Evolutionary conservation across 169 alveolate genomes (phyloP).

Genomic region (Neospora caninum): DNA sequence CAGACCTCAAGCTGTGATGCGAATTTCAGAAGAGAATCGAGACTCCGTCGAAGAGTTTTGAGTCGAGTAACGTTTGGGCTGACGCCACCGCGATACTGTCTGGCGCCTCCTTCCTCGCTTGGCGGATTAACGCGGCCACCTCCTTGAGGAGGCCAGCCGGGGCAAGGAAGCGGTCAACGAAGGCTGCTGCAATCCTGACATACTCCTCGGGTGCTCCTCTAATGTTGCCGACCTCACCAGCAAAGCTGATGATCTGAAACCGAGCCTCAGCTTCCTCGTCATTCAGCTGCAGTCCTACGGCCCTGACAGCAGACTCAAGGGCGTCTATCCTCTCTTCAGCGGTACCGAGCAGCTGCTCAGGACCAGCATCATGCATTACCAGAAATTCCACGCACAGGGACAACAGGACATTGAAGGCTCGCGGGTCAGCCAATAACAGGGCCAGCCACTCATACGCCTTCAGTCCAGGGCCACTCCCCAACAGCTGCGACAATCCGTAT

Average conservation of each 20-base stretch:
- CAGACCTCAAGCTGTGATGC: neutral
- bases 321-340: neutral
- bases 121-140: neutral
- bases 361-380: neutral
- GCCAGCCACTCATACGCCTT: neutral
- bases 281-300: neutral
- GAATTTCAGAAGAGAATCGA: neutral
- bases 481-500: too few species aligned
- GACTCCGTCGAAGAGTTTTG: neutral
- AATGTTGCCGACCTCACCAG: neutral
- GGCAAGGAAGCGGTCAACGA: neutral
- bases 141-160: neutral
- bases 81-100: neutral
- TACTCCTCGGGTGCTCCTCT: conserved; percentile 16
- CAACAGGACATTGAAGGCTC: neutral
- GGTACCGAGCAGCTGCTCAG: neutral
- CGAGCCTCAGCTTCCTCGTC: neutral
- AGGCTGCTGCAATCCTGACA: neutral
- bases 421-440: neutral
- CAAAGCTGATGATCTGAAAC: neutral
- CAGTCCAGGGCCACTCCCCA: neutral
- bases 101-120: neutral
- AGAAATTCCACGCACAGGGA: neutral
- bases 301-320: neutral
- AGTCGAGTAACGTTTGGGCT: neutral